phyloP scores from a whole-genome alignment of 2,329 filamentous ascomycete species.

The Claviceps fusiformis region DNA sequence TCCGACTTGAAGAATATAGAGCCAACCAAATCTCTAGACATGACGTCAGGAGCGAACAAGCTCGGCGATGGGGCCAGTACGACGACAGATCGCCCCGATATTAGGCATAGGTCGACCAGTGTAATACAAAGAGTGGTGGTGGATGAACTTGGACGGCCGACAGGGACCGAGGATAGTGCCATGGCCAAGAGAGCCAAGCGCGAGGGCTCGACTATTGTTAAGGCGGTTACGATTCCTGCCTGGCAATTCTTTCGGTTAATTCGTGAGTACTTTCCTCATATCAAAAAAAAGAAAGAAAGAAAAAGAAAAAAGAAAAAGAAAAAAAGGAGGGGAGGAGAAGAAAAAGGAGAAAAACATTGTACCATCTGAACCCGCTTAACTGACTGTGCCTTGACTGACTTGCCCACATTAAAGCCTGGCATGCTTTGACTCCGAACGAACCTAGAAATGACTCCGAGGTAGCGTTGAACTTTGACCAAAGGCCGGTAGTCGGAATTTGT shows the following conservation, averaged over 20 bases:
- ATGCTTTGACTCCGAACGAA: constrained; percentile 45
- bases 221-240: constrained; percentile 86
- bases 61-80: constrained; percentile 1
- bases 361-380: not conserved
- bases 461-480: constrained; percentile 71
- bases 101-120: constrained; percentile 40
- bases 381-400: not conserved
- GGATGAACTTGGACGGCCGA: constrained; percentile 33
- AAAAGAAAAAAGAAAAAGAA: not conserved
- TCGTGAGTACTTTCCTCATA: constrained; percentile 39
- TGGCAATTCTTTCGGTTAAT: constrained; percentile 96
- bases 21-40: not conserved
- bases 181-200: constrained; percentile 29
- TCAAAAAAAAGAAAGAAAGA: not conserved
- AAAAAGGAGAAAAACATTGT: no score
- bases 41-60: not conserved
- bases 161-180: constrained; percentile 26
- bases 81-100: constrained; percentile 7
- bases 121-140: constrained; percentile 48
- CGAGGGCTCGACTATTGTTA: constrained; percentile 40
- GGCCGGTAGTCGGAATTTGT: constrained; percentile 83
- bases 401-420: constrained; percentile 52
- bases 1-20: not conserved
- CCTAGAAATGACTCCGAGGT: constrained; percentile 62
- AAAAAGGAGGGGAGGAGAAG: not conserved